Evolutionary conservation across 2,329 filamentous ascomycete species (phyloP), one percentile per base, ranked within the genome.

Genomic region (Rugonectria rugulosa): DNA sequence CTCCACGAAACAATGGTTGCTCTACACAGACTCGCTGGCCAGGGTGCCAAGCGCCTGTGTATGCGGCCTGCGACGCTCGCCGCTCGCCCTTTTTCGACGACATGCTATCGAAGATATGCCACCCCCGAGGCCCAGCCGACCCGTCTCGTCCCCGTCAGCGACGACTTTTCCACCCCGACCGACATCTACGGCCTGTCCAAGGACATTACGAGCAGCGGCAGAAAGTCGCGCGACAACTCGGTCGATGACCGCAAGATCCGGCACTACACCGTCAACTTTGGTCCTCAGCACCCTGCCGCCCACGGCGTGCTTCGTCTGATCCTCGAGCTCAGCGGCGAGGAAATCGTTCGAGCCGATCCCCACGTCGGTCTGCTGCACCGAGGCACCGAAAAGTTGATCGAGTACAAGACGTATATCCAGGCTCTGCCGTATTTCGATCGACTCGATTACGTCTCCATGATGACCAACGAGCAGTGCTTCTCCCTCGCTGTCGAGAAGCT

Each of bases 391-490:
- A 99, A 99, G 85, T 87, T 99, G 79, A 98, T 98, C 79, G 95
- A 99, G 83, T 99, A 99, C 86, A 97, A 97, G 85, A 97, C 94
- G 68, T 99, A 99, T 74, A 85, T 98, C 72, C 95, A 99, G 82
- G 95, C 95, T 54, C 82, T 99, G 72, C 95, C 95, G 53, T 99
- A 99, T 82, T 99, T 99, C 75, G 95, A 99, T 79, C 92, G 95
- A 68, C 84, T 99, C 75, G 95, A 99, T 79, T 99, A 99, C 77
- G 93, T 97, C 68, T 97, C 92, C 70, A 99, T 99, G 96, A 99
- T 99, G 95, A 99, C 95, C 71, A 99, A 99, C 78, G 95, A 99
- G 83, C 95, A 99, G 79, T 97, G 92, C 73, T 99, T 92, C 78
- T 87, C 92, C 31, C 84, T 99, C 64, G 95, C 92, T 17, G 94